Evolutionary conservation across 192 early-diverging fungal genomes (phyloP), one percentile per base, ranked within the genome.

Genomic region (Entomortierella lignicola): DNA sequence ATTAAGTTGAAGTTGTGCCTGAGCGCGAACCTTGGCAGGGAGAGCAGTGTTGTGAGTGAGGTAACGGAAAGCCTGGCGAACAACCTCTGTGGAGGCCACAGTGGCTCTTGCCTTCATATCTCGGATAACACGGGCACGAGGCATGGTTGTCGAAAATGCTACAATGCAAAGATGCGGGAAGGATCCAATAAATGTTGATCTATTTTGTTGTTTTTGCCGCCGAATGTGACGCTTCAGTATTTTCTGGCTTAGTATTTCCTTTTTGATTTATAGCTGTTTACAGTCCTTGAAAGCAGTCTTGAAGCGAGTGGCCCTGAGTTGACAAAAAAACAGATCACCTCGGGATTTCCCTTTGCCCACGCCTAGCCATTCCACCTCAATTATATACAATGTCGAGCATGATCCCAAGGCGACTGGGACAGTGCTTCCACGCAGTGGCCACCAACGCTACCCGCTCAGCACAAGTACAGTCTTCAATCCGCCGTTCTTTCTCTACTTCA

Each of bases 1-100:
- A 52, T 90, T 89, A 27, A 94, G 83, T 15, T 88, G 88, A 52
- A 92, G 77, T 71, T 93, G 93, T 25, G 93, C 93, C 69, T 93
- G 90, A 71, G 90, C 91, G 60, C 93, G 91, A 72, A 90, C 85
- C 73, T 88, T 89, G 41, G 91, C 85, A 48, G 89, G 87, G 32
- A 94, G 66, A 21, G 91, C 86, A 52, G 91, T 91, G 82, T 94
- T 94, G 68, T 90, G 89, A 44, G 90, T 90, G 59, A 94, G 77
- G 71, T 89, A 93, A 55, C 93, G 89, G 81, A 89, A 92, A 26
- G 91, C 89, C 63, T 91, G 90, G 52, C 93, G 89, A 66, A 88
- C 80, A 60, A 92, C 70, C 83, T 94, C 93, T 72, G 87, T 87
- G 21, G 83, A 73, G 37, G 88, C 89, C 11, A 92, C 90, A 32